Conservation (phyloP, 129 eudicot genomes). For the Gnaphalium uliginosum region DNA sequence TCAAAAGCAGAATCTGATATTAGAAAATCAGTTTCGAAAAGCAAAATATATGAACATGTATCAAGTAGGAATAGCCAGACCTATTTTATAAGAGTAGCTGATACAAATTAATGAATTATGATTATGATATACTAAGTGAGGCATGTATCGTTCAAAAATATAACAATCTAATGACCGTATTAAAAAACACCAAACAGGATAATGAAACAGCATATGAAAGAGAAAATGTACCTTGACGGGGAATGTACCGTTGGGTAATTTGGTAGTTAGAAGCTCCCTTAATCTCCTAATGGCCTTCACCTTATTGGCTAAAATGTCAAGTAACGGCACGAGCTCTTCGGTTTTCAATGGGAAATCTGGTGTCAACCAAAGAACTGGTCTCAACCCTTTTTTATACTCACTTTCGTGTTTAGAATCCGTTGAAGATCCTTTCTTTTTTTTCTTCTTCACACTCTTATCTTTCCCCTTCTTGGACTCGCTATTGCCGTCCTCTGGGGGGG, state of each 20-base stretch:
- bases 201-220: conserved; percentile 3
- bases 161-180: background rate
- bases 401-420: conserved; percentile 74
- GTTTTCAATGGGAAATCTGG: conserved; percentile 91
- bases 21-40: no score
- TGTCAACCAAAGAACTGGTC: conserved; percentile 92
- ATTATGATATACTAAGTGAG: no score
- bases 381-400: conserved; percentile 87
- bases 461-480: conserved; percentile 59
- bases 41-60: background rate
- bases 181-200: background rate
- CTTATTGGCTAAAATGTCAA: conserved; percentile 95
- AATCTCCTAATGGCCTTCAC: conserved; percentile 92
- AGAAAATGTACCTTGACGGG: conserved; percentile 70
- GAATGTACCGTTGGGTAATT: conserved; percentile 84
- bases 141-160: no score
- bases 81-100: background rate
- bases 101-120: background rate
- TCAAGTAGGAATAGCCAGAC: background rate
- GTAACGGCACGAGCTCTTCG: conserved; percentile 85
- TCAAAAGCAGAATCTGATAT: background rate
- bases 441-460: conserved; percentile 74
- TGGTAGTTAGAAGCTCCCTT: conserved; percentile 91
- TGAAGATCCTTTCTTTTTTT: conserved; percentile 73
- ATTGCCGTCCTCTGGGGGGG: conserved; percentile 45